Conservation (phyloP, 768 basidiomycete genomes). For the Kwoniella sp. region DNA sequence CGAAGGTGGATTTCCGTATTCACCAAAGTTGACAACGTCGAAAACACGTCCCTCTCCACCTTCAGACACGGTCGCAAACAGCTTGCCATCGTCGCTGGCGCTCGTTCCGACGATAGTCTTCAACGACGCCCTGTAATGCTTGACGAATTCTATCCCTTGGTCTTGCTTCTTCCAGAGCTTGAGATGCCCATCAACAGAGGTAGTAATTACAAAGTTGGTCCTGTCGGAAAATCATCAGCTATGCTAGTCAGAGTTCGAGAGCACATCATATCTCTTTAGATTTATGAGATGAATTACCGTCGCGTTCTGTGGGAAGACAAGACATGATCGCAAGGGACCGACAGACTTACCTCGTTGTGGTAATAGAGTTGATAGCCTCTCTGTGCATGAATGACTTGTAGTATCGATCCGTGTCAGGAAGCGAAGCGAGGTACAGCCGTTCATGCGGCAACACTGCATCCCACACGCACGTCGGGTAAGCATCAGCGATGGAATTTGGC, state of each 20-base stretch:
- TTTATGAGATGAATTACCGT: no score
- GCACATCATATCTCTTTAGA: no score
- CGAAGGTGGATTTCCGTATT: conserved; percentile 54
- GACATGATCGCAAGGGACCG: conserved; percentile 1
- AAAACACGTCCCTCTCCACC: conserved; percentile 93
- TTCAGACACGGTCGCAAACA: conserved; percentile 88
- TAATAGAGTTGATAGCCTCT: conserved; percentile 83
- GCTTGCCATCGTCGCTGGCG: conserved; percentile 85
- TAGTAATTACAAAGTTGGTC: conserved; percentile 90
- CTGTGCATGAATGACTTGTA: conserved; percentile 98
- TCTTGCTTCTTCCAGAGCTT: conserved; percentile 99
- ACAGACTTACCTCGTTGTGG: conserved; percentile 75
- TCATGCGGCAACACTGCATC: conserved; percentile 93
- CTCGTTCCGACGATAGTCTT: conserved; percentile 76
- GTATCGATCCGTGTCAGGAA: conserved; percentile 90
- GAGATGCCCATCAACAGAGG: conserved; percentile 89
- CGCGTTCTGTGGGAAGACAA: no score
- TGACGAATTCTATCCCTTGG: conserved; percentile 92
- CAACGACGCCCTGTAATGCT: conserved; percentile 93
- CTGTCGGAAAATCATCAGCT: conserved; percentile 58
- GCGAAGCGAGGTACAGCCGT: conserved; percentile 84
- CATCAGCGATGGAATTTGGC: neutral
- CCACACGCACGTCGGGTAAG: no score
- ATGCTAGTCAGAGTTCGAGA: no score
- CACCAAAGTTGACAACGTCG: conserved; percentile 97